Evolutionary conservation across 805 yeast genomes (phyloP), one percentile per base, ranked within the genome.

Genomic region (Sugiyamaella mastotermitis): DNA sequence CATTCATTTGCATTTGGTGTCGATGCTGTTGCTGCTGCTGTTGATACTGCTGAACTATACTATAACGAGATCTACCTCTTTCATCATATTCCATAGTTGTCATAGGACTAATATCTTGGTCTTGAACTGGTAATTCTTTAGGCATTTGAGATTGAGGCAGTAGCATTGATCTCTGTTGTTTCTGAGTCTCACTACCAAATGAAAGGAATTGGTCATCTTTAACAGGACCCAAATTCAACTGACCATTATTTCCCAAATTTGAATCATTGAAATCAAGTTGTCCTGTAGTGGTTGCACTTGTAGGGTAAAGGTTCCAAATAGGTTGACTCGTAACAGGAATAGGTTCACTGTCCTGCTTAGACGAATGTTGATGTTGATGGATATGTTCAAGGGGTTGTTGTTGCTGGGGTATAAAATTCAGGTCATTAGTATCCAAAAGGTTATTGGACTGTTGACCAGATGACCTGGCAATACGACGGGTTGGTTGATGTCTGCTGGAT

Each of bases 241-340:
- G 21, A 5, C 13, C 13, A 27, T 18, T 29, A 28, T 21, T 8
- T 15, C 25, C 17, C 26, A 14, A 3, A 15, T 5, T 4, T 27
- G n/a, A n/a, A n/a, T n/a, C n/a, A n/a, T n/a, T n/a, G n/a, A n/a
- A n/a, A n/a, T n/a, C n/a, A n/a, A n/a, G 33, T 14, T 31, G 24
- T 31, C 20, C 17, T 8, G 22, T 20, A 7, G 22, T 31, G 32
- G 34, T 11, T 31, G 14, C 24, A n/a, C n/a, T 11, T 23, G n/a
- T 23, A 11, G 11, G 26, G 26, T 23, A n/a, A 23, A 10, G 26
- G n/a, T 10, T 23, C 49, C 49, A 46, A 3, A 46, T 33, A 11
- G 46, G 49, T 23, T 46, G 48, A 10, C 46, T 26, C 2, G 48
- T 43, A 9, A 31, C 33, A 10, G 33, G 33, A n/a, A n/a, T n/a